These are phyloP conservation scores for Magnusiomyces ingens DNA, from an alignment of 1,139 yeast species.

Conservation along the genomic window DNA sequence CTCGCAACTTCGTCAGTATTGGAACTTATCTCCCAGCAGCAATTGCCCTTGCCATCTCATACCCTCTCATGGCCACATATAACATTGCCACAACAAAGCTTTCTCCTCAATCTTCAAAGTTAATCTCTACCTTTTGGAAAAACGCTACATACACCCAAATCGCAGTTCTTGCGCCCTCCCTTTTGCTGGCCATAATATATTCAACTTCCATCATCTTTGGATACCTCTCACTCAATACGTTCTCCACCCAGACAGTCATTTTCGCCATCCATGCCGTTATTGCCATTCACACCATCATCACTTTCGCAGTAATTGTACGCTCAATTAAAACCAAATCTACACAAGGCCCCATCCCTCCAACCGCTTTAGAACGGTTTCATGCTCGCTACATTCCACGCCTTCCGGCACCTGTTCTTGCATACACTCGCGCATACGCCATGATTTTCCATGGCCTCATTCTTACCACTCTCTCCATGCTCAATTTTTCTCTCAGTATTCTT, in stretches of 20 bases:
- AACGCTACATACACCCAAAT: constrained; percentile 1
- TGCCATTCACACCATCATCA: constrained; percentile 5
- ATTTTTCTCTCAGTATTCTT: constrained; percentile 71
- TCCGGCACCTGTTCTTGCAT: constrained; percentile 19
- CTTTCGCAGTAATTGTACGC: not conserved
- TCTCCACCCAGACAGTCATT: constrained; percentile 14
- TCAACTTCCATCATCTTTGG: constrained; percentile 20
- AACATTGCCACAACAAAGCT: constrained; percentile 19
- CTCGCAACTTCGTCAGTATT: constrained; percentile 78
- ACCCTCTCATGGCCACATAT: constrained; percentile 64
- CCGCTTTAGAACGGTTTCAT: not conserved
- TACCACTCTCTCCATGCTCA: constrained; percentile 70
- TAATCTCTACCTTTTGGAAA: not conserved
- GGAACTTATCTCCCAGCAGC: constrained; percentile 92
- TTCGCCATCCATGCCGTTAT: constrained; percentile 14
- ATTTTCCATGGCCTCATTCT: constrained; percentile 61
- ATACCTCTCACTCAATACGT: constrained; percentile 17
- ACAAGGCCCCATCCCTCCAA: not conserved
- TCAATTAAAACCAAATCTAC: not conserved
- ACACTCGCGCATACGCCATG: constrained; percentile 40
- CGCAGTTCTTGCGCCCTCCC: constrained; percentile 17
- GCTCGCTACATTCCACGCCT: constrained; percentile 11
- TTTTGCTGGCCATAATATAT: constrained; percentile 22
- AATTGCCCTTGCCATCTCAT: constrained; percentile 61
- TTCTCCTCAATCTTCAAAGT: no score